Evolutionary conservation across 2,329 filamentous ascomycete species (phyloP).

Genomic region (Colletotrichum liriopes): DNA sequence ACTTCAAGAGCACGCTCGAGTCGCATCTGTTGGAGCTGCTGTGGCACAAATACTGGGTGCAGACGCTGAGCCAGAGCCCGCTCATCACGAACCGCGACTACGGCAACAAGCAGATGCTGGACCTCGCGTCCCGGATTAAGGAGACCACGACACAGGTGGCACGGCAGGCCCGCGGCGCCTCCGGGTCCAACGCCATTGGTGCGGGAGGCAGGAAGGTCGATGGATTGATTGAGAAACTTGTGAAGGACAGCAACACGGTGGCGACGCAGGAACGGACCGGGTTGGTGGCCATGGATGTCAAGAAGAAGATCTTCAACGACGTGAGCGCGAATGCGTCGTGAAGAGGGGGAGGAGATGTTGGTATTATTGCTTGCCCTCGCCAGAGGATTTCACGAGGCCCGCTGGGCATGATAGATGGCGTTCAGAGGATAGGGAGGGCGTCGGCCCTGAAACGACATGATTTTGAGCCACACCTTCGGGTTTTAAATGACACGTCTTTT

Average conservation of each 20-base stretch:
- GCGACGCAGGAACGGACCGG: constrained; percentile 75
- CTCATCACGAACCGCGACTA: constrained; percentile 95
- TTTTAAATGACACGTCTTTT: background rate
- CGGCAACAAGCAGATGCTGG: constrained; percentile 90
- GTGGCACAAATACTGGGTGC: constrained; percentile 99
- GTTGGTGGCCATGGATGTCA: constrained; percentile 73
- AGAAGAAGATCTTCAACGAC: constrained; percentile 73
- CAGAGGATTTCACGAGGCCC: constrained; percentile 11
- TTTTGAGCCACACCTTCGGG: constrained; percentile 3
- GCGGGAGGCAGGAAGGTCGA: constrained; percentile 55
- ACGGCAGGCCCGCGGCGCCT: constrained; percentile 50
- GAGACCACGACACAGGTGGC: constrained; percentile 68
- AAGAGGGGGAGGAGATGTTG: background rate
- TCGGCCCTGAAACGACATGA: constrained; percentile 39
- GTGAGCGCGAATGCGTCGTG: constrained; percentile 48
- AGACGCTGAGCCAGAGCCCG: constrained; percentile 92
- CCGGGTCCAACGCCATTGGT: constrained; percentile 45
- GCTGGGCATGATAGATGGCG: constrained; percentile 40
- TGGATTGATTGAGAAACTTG: constrained; percentile 71
- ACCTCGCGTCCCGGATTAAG: constrained; percentile 86
- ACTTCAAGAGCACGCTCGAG: constrained; percentile 95
- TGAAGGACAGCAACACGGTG: constrained; percentile 74
- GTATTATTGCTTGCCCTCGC: constrained; percentile 30
- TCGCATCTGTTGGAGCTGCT: constrained; percentile 87
- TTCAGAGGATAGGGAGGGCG: constrained; percentile 34